Conservation (phyloP, 1,284 basidiomycete genomes). For the Dichomitus squalens region DNA sequence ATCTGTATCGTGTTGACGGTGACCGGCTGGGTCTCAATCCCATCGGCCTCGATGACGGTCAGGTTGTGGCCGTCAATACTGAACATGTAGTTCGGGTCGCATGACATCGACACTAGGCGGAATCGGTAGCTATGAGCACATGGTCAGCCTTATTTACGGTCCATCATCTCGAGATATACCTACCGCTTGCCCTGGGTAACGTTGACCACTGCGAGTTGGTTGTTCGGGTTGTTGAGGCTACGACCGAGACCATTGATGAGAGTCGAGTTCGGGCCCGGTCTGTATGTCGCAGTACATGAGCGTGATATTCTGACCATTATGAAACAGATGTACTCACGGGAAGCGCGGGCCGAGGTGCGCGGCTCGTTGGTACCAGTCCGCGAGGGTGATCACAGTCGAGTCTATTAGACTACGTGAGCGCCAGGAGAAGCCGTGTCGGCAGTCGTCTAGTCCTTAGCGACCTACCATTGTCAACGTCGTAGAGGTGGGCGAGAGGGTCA, state of each 20-base stretch:
- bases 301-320: background rate
- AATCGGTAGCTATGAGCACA: slow-evolving; percentile 32
- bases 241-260: slow-evolving; percentile 55
- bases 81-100: slow-evolving; percentile 34
- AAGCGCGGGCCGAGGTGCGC: slow-evolving; percentile 16
- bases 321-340: slow-evolving; percentile 13
- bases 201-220: slow-evolving; percentile 34
- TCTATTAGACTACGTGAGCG: slow-evolving; percentile 9
- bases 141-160: background rate
- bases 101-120: slow-evolving; percentile 52
- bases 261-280: slow-evolving; percentile 31
- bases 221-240: slow-evolving; percentile 22
- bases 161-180: background rate
- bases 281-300: background rate
- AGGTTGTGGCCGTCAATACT: slow-evolving; percentile 38
- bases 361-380: slow-evolving; percentile 29
- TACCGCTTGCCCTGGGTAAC: slow-evolving; percentile 37
- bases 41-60: slow-evolving; percentile 39
- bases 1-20: slow-evolving; percentile 36
- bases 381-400: slow-evolving; percentile 27
- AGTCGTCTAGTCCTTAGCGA: background rate
- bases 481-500: slow-evolving; percentile 40
- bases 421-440: background rate
- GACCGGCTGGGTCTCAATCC: slow-evolving; percentile 34
- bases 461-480: slow-evolving; percentile 36